phyloP scores from a whole-genome alignment of 495 filamentous ascomycete genomes.

The Aspergillus baeticus region DNA sequence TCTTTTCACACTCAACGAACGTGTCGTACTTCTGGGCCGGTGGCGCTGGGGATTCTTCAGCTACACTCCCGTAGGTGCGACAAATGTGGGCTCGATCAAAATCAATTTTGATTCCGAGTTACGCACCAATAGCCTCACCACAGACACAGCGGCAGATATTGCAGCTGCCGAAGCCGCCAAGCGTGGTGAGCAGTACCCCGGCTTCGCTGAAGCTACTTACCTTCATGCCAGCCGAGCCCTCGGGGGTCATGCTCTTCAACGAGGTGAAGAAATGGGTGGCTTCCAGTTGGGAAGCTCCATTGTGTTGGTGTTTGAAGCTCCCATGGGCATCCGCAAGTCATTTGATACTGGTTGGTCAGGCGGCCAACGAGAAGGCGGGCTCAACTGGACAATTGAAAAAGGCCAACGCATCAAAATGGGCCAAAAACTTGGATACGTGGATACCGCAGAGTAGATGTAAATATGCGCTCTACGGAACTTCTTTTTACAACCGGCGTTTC shows the following conservation, averaged over 20 bases:
- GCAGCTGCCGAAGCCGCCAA: conserved; percentile 74
- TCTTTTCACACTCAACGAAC: conserved; percentile 94
- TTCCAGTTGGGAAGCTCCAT: conserved; percentile 96
- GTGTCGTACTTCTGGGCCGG: conserved; percentile 86
- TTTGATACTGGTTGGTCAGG: conserved; percentile 64
- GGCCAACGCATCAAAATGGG: conserved; percentile 89
- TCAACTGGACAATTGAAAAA: conserved; percentile 78
- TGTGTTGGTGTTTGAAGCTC: conserved; percentile 95
- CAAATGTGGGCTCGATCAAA: conserved; percentile 97
- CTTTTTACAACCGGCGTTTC: background rate
- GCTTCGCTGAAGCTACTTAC: conserved; percentile 91
- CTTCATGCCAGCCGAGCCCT: conserved; percentile 72
- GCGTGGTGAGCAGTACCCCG: conserved; percentile 76
- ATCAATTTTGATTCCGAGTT: conserved; percentile 97
- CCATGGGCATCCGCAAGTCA: conserved; percentile 60
- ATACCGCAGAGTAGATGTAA: conserved; percentile 21
- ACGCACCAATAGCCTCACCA: conserved; percentile 85
- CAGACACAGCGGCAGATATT: conserved; percentile 82
- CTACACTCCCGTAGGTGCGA: conserved; percentile 92
- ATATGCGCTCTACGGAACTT: background rate
- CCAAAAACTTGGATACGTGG: conserved; percentile 72
- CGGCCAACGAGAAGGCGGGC: conserved; percentile 61
- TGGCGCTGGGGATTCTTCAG: conserved; percentile 99
- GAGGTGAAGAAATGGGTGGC: conserved; percentile 96
- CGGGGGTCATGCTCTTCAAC: conserved; percentile 74